Evolutionary conservation across 768 basidiomycete species (phyloP).

Genomic region (Lactarius pseudohatsudake): DNA sequence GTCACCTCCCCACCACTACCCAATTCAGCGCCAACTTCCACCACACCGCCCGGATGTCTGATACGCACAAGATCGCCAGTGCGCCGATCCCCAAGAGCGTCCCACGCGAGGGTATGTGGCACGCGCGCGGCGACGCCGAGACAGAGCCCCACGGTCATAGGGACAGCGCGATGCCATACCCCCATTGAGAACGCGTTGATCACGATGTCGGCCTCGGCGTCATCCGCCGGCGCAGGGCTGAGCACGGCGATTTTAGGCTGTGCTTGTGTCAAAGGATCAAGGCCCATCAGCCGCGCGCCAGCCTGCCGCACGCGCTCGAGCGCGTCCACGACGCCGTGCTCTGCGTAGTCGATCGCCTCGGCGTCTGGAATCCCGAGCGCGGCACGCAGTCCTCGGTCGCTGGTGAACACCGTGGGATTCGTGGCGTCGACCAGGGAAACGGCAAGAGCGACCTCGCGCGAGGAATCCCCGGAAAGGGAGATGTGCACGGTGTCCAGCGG

Average conservation of each 20-base stretch:
- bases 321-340: constrained; percentile 30
- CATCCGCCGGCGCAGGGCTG: constrained; percentile 37
- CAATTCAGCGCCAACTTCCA: constrained; percentile 65
- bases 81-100: constrained; percentile 39
- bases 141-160: constrained; percentile 71
- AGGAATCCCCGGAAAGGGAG: constrained; percentile 23
- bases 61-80: constrained; percentile 44
- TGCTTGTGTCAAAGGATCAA: constrained; percentile 60
- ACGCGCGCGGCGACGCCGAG: constrained; percentile 63
- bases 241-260: constrained; percentile 72
- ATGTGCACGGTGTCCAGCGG: constrained; percentile 47
- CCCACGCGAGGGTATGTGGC: constrained; percentile 54
- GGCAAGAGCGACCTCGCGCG: constrained; percentile 30
- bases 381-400: constrained; percentile 42
- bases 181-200: constrained; percentile 71
- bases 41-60: constrained; percentile 63
- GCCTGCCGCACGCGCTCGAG: constrained; percentile 56
- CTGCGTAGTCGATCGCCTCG: constrained; percentile 30
- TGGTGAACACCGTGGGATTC: constrained; percentile 70
- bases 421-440: constrained; percentile 70
- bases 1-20: constrained; percentile 45
- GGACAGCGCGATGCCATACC: constrained; percentile 65
- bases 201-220: constrained; percentile 46
- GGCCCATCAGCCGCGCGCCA: constrained; percentile 60
- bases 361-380: constrained; percentile 38